Conservation (phyloP, 2,329 filamentous ascomycete species). For the Chrysosphaeria jannelii region DNA sequence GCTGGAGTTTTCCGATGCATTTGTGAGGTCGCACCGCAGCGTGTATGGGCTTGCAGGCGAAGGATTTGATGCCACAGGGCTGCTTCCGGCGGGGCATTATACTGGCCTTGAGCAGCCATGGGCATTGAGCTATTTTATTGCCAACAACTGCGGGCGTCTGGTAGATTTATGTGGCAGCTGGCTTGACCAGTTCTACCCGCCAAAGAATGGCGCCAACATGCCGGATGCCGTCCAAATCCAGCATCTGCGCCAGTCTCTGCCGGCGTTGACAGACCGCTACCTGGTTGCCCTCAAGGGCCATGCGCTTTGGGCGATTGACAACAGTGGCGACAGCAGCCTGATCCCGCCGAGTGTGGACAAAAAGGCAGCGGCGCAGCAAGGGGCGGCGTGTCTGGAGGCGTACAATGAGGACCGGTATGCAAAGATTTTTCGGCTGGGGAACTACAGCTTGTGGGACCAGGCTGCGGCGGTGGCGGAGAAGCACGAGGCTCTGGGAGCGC, state of each 20-base stretch:
- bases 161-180: conserved; percentile 25
- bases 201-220: conserved; percentile 4
- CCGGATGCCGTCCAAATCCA: conserved; percentile 13
- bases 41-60: conserved; percentile 47
- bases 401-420: conserved; percentile 20
- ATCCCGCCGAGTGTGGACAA: conserved; percentile 15
- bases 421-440: conserved; percentile 21
- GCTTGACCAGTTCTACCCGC: conserved; percentile 17
- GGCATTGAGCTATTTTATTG: conserved; percentile 40
- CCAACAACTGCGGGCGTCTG: conserved; percentile 29
- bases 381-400: conserved; percentile 15
- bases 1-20: conserved; percentile 34
- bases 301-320: conserved; percentile 19
- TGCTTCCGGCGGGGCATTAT: too few relatives aligned
- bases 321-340: too few relatives aligned
- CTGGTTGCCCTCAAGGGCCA: conserved; percentile 22
- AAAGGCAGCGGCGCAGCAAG: conserved; percentile 12
- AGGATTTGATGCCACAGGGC: conserved; percentile 31
- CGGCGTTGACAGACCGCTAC: conserved; percentile 21
- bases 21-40: conserved; percentile 36
- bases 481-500: conserved; percentile 20
- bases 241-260: conserved; percentile 17
- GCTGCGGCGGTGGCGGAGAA: conserved; percentile 26
- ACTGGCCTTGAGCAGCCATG: conserved; percentile 54
- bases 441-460: conserved; percentile 24